These are phyloP conservation scores for Heterobasidion annosum DNA, from an alignment of 1,284 basidiomycete species.

Conservation along the genomic window DNA sequence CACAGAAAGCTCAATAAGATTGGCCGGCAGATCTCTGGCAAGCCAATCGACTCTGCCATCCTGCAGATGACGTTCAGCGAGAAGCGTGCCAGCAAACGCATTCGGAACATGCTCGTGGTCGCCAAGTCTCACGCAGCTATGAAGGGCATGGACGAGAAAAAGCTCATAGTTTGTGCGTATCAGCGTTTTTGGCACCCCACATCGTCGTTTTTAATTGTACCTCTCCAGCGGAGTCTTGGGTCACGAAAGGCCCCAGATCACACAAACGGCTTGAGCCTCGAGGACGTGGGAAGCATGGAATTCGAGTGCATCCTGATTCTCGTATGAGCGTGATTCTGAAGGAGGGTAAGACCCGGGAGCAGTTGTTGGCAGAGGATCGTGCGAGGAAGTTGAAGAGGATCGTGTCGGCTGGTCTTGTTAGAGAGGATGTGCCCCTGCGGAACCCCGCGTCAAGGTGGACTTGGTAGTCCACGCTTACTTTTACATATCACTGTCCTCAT, in stretches of 20 bases:
- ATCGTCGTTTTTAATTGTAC: not conserved
- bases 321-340: constrained; percentile 74
- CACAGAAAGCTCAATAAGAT: constrained; percentile 89
- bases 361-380: constrained; percentile 57
- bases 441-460: constrained; percentile 73
- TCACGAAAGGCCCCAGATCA: constrained; percentile 72
- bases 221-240: constrained; percentile 85
- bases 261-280: constrained; percentile 74
- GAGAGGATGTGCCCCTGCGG: constrained; percentile 74
- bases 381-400: constrained; percentile 67
- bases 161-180: constrained; percentile 74
- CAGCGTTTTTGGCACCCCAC: not conserved
- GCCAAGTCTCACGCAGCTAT: constrained; percentile 83
- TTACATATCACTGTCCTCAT: not conserved
- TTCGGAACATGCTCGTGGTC: constrained; percentile 83
- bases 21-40: constrained; percentile 79
- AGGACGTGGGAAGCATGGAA: constrained; percentile 78
- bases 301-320: constrained; percentile 73
- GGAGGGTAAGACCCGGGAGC: constrained; percentile 75
- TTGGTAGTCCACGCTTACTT: constrained; percentile 50
- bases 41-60: constrained; percentile 91
- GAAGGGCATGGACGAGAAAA: constrained; percentile 69
- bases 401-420: constrained; percentile 67
- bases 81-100: constrained; percentile 79
- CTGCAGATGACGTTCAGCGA: constrained; percentile 94